Evolutionary conservation across 176 grass and related monocot species (phyloP).

Genomic region (Oropetium thomaeum): DNA sequence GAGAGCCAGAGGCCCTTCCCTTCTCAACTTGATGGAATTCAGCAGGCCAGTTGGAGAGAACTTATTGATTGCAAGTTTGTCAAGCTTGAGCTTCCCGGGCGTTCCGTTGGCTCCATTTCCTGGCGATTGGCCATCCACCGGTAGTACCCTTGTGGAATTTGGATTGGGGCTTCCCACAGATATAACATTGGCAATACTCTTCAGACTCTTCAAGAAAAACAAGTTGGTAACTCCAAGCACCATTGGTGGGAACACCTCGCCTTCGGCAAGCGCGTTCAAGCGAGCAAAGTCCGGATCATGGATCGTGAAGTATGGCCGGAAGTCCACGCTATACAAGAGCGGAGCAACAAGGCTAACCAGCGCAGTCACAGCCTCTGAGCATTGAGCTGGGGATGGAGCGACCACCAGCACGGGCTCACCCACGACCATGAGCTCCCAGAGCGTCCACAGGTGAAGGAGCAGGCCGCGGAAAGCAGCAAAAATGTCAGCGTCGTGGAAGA

Average conservation of each 20-base stretch:
- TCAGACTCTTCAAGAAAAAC: constrained; percentile 90
- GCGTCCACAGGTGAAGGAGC: constrained; percentile 87
- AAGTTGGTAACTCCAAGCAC: constrained; percentile 91
- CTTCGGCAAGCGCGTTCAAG: constrained; percentile 71
- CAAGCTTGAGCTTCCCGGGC: constrained; percentile 61
- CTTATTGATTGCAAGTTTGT: constrained; percentile 69
- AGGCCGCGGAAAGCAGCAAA: constrained; percentile 75
- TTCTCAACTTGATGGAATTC: constrained; percentile 85
- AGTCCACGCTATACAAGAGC: constrained; percentile 71
- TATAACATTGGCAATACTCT: constrained; percentile 70
- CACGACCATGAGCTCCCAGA: constrained; percentile 91
- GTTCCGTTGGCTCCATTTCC: constrained; percentile 45
- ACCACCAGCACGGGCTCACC: constrained; percentile 75
- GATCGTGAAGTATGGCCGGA: constrained; percentile 93
- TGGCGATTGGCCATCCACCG: constrained; percentile 27
- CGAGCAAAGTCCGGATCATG: constrained; percentile 89
- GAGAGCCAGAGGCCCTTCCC: constrained; percentile 87
- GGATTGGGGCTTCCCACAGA: constrained; percentile 75
- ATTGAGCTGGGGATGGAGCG: constrained; percentile 78
- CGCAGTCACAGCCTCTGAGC: constrained; percentile 81
- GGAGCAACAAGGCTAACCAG: constrained; percentile 96
- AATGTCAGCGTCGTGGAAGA: constrained; percentile 92
- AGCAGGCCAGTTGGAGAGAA: constrained; percentile 80
- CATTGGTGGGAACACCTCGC: constrained; percentile 71
- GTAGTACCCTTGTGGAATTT: constrained; percentile 63